Conservation (phyloP, 1,284 basidiomycete genomes). For the Ustilago tritici region DNA sequence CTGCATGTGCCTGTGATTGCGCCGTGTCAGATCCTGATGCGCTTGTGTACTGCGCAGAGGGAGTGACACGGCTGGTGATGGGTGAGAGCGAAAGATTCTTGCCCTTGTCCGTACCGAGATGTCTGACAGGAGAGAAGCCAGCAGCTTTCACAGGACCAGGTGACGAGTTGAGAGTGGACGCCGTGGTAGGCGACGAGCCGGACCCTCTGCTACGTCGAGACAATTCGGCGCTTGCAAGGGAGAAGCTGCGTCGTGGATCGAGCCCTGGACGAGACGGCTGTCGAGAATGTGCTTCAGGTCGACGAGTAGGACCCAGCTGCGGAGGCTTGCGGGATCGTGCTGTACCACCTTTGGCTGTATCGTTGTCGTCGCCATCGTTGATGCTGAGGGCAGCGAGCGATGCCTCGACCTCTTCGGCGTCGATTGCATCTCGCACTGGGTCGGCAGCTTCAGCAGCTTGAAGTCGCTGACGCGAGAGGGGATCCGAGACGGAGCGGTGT, state of each 20-base stretch:
- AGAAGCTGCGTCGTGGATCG: constrained; percentile 40
- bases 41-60: constrained; percentile 38
- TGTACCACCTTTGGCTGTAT: background rate
- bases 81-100: constrained; percentile 60
- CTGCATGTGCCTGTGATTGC: constrained; percentile 34
- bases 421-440: constrained; percentile 33
- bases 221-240: constrained; percentile 42
- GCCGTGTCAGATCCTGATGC: constrained; percentile 26
- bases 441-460: constrained; percentile 34
- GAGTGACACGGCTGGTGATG: constrained; percentile 53
- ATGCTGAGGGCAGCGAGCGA: constrained; percentile 41
- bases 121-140: constrained; percentile 41
- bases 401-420: constrained; percentile 44
- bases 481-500: constrained; percentile 50
- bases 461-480: constrained; percentile 36
- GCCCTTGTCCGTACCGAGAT: constrained; percentile 40
- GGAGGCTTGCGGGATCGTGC: constrained; percentile 28
- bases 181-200: constrained; percentile 15
- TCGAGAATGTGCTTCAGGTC: constrained; percentile 24
- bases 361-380: constrained; percentile 21
- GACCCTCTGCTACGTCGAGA: constrained; percentile 13
- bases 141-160: constrained; percentile 31
- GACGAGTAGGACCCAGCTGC: constrained; percentile 36
- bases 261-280: constrained; percentile 25
- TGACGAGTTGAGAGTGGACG: constrained; percentile 23